Evolutionary conservation across 2,329 filamentous ascomycete species (phyloP).

Genomic region (Teratosphaeria nubilosa): DNA sequence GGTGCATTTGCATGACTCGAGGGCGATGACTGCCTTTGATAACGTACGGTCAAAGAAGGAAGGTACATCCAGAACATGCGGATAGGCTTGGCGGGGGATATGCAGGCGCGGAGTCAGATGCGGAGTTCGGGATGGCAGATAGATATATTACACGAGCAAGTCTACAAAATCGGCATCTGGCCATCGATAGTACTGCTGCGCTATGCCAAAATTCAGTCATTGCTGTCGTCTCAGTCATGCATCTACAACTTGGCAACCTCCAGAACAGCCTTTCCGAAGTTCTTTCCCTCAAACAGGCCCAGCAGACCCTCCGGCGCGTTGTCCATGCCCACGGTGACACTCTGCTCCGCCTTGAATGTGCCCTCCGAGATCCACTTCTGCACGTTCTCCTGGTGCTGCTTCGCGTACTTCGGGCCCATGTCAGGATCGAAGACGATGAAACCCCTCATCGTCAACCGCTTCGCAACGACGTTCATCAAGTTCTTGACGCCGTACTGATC

Average conservation of each 20-base stretch:
- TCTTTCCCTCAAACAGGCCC: conserved; percentile 65
- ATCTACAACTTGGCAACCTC: conserved; percentile 41
- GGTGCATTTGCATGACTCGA: background rate
- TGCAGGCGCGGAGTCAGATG: background rate
- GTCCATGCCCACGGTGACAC: conserved; percentile 66
- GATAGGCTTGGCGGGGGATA: background rate
- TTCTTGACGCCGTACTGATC: conserved; percentile 59
- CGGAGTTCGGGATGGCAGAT: background rate
- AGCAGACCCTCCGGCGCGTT: conserved; percentile 63
- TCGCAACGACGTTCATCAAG: conserved; percentile 53
- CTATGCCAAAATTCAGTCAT: background rate
- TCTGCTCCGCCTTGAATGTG: conserved; percentile 59
- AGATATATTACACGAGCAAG: background rate
- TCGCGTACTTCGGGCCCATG: conserved; percentile 55
- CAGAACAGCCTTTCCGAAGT: conserved; percentile 77
- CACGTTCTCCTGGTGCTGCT: conserved; percentile 67
- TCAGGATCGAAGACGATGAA: conserved; percentile 59
- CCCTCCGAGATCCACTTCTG: conserved; percentile 68
- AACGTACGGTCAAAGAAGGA: background rate
- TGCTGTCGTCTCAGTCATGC: background rate
- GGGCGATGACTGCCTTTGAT: background rate
- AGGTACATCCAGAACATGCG: background rate
- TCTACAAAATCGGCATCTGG: background rate
- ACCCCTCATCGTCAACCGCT: conserved; percentile 61
- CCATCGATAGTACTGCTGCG: background rate